A percentile compares a stretch with the other conserved stretches of the same genome.
phyloP scores from a whole-genome alignment of 2,329 filamentous ascomycete species.

The Ceratocystis variospora region DNA sequence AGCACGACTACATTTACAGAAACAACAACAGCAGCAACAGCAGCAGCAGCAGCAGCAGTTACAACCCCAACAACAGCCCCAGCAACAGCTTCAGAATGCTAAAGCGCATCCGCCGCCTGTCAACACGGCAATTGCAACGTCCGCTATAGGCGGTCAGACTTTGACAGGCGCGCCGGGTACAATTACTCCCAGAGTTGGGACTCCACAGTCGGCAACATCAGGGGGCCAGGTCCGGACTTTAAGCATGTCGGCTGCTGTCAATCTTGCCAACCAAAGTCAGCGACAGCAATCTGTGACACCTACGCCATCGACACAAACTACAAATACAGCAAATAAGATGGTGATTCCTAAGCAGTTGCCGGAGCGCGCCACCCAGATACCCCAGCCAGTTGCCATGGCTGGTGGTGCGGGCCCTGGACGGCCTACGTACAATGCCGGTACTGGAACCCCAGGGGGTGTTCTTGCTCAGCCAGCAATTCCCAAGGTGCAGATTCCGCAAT shows the following conservation, averaged over 20 bases:
- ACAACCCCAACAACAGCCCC: conserved; percentile 21
- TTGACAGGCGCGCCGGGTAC: conserved; percentile 38
- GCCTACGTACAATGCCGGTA: conserved; percentile 72
- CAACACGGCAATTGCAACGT: conserved; percentile 33
- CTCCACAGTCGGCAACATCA: conserved; percentile 31
- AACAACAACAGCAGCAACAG: conserved; percentile 8
- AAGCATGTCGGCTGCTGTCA: conserved; percentile 38
- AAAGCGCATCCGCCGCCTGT: conserved; percentile 33
- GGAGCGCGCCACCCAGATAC: conserved; percentile 51
- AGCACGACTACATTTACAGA: conserved; percentile 7
- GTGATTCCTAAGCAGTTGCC: conserved; percentile 69
- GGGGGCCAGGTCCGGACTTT: conserved; percentile 31
- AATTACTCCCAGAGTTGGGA: conserved; percentile 34
- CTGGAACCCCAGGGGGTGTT: conserved; percentile 62
- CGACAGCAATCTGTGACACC: conserved; percentile 22
- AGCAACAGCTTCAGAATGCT: conserved; percentile 24
- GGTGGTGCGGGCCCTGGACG: conserved; percentile 50
- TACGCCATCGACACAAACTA: conserved; percentile 29
- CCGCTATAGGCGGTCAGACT: conserved; percentile 29
- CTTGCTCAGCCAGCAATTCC: conserved; percentile 77
- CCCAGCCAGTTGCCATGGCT: conserved; percentile 57
- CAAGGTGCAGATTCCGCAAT: conserved; percentile 68
- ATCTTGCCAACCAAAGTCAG: conserved; percentile 33
- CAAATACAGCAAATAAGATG: conserved; percentile 46
- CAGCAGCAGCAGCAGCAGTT: conserved; percentile 19